A percentile compares a stretch with the other conserved stretches of the same genome.
Conservation (phyloP, 768 basidiomycete genomes). For the Lactarius vividus region DNA sequence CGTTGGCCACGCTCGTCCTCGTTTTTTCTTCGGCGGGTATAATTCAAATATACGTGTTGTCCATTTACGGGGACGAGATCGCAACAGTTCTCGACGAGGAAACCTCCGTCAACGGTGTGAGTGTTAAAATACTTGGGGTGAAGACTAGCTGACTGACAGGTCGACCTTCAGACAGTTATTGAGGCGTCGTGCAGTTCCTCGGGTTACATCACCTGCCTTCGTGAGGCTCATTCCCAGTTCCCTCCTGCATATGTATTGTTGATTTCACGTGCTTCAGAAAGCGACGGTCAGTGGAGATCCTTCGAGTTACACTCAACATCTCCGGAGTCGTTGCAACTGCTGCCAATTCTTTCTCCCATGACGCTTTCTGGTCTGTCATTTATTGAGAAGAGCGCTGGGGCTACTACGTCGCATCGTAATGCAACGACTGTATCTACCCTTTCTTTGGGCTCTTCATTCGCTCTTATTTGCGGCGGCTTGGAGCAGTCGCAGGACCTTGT, state of each 20-base stretch:
- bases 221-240: constrained; percentile 27
- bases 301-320: constrained; percentile 32
- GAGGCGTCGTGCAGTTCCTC: constrained; percentile 34
- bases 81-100: constrained; percentile 9
- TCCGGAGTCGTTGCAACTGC: constrained; percentile 1
- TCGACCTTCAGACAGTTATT: constrained; percentile 29
- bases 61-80: constrained; percentile 6
- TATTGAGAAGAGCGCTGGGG: constrained; percentile 9
- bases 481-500: constrained; percentile 43
- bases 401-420: background rate
- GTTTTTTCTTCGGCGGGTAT: constrained; percentile 21
- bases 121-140: background rate
- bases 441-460: constrained; percentile 55
- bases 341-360: constrained; percentile 6
- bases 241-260: background rate
- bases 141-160: background rate
- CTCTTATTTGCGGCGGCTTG: constrained; percentile 50
- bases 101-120: constrained; percentile 11
- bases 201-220: constrained; percentile 34
- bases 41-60: constrained; percentile 29
- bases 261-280: constrained; percentile 35
- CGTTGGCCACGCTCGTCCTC: constrained; percentile 23
- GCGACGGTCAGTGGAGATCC: constrained; percentile 43
- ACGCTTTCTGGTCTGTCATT: constrained; percentile 22
- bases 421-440: constrained; percentile 39